phyloP scores from a whole-genome alignment of 768 basidiomycete genomes.

The Calocybe gangraenosa region DNA sequence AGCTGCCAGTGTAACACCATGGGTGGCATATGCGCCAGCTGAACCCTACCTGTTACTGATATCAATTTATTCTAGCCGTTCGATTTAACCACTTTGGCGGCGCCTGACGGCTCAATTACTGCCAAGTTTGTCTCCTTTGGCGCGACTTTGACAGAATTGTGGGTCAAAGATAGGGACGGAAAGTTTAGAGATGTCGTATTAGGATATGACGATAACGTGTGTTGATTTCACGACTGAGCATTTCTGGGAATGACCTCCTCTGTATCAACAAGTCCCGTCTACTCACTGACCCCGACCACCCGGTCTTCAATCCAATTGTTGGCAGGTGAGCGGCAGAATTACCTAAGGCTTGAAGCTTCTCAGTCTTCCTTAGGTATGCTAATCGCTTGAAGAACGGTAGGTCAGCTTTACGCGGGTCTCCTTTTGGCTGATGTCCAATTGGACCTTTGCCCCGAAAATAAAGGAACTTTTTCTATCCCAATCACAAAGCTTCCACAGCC shows the following conservation, averaged over 20 bases:
- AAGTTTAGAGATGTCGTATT: constrained; percentile 49
- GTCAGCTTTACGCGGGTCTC: not conserved
- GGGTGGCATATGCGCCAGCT: constrained; percentile 6
- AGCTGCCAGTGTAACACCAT: constrained; percentile 7
- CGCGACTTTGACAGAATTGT: constrained; percentile 51
- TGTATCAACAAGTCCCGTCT: constrained; percentile 27
- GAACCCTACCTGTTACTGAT: too few relatives aligned
- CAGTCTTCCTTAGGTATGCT: constrained; percentile 34
- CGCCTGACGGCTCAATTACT: constrained; percentile 52
- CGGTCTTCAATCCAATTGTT: constrained; percentile 39
- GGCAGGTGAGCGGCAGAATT: constrained; percentile 23
- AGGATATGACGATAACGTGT: constrained; percentile 53
- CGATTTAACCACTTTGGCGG: constrained; percentile 40
- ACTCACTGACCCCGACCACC: constrained; percentile 42
- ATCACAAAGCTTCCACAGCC: constrained; percentile 42
- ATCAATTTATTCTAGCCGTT: constrained; percentile 33
- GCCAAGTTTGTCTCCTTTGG: constrained; percentile 58
- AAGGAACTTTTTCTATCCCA: constrained; percentile 52
- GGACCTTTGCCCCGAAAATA: too few relatives aligned
- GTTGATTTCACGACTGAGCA: constrained; percentile 9
- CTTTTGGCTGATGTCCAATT: not conserved
- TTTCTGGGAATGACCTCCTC: not conserved
- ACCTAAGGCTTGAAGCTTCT: too few relatives aligned
- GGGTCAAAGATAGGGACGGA: constrained; percentile 50
- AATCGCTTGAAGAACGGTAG: constrained; percentile 49